These are phyloP conservation scores for Globisporangium cylindrosporum DNA, from an alignment of 352 stramenopile species.

Conservation along the genomic window DNA sequence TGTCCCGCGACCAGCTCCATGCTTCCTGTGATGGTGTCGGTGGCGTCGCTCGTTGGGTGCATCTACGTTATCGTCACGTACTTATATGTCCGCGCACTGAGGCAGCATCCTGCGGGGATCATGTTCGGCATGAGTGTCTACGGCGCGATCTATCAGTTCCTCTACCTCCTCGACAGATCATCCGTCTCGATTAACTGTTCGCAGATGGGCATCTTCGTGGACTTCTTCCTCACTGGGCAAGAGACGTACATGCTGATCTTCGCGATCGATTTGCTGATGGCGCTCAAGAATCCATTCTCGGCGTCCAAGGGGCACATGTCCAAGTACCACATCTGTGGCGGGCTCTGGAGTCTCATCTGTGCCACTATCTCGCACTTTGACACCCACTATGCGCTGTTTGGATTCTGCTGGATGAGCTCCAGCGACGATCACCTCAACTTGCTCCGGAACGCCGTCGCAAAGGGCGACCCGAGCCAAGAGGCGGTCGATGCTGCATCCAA, in stretches of 20 bases:
- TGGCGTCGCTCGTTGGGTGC: constrained; percentile 66
- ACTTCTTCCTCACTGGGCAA: constrained; percentile 81
- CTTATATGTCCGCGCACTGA: constrained; percentile 56
- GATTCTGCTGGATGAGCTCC: constrained; percentile 76
- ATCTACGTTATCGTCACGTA: constrained; percentile 80
- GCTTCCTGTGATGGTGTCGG: constrained; percentile 60
- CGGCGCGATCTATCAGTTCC: constrained; percentile 76
- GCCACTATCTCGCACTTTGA: constrained; percentile 76
- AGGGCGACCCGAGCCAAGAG: not conserved
- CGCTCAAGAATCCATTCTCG: constrained; percentile 85
- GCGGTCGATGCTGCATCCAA: constrained; percentile 23
- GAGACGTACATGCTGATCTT: constrained; percentile 90
- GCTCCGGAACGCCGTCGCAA: not conserved
- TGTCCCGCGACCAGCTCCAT: constrained; percentile 46
- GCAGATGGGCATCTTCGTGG: constrained; percentile 64
- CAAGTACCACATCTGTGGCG: constrained; percentile 72
- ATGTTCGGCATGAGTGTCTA: constrained; percentile 88
- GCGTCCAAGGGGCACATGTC: constrained; percentile 79
- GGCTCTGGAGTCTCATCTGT: constrained; percentile 66
- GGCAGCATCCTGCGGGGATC: constrained; percentile 79
- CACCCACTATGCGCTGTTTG: constrained; percentile 71
- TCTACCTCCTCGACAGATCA: constrained; percentile 61
- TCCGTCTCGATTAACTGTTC: constrained; percentile 45
- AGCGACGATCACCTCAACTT: constrained; percentile 41
- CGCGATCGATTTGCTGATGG: constrained; percentile 77